phyloP scores from a whole-genome alignment of 805 yeast species.

The Yarrowia deformans region DNA sequence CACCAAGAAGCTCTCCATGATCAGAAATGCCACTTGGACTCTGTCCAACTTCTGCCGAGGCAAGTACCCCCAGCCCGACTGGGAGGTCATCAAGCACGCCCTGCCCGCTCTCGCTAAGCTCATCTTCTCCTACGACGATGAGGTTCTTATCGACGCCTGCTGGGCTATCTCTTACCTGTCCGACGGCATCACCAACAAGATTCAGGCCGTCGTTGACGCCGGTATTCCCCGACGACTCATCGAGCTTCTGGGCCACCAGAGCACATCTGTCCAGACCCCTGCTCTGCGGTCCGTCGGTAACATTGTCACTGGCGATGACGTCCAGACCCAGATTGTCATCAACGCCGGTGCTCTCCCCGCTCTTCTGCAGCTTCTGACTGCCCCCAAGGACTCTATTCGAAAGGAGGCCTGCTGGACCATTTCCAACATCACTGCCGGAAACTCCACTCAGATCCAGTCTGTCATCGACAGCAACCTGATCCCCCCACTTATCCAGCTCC shows the following conservation, averaged over 20 bases:
- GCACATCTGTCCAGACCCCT: slow-evolving; percentile 91
- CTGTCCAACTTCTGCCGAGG: slow-evolving; percentile 96
- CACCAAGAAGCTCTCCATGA: slow-evolving; percentile 79
- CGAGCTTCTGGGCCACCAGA: slow-evolving; percentile 83
- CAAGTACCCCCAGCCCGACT: slow-evolving; percentile 93
- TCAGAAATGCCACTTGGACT: slow-evolving; percentile 98
- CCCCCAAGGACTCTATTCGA: slow-evolving; percentile 89
- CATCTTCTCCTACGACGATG: slow-evolving; percentile 88
- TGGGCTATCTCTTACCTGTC: slow-evolving; percentile 97
- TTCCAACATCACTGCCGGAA: slow-evolving; percentile 98
- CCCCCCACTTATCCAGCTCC: slow-evolving; percentile 84
- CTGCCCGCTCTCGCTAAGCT: slow-evolving; percentile 91
- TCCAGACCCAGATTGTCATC: slow-evolving; percentile 93
- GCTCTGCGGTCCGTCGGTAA: slow-evolving; percentile 97
- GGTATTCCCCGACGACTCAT: slow-evolving; percentile 94
- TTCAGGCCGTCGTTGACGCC: slow-evolving; percentile 96
- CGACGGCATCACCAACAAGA: slow-evolving; percentile 91
- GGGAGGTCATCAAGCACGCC: slow-evolving; percentile 85
- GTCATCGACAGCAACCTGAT: slow-evolving; percentile 93
- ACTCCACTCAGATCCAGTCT: slow-evolving; percentile 92
- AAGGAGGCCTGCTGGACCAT: slow-evolving; percentile 99
- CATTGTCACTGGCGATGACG: slow-evolving; percentile 95
- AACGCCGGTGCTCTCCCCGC: slow-evolving; percentile 92
- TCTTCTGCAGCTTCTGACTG: slow-evolving; percentile 75
- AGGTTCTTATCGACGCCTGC: slow-evolving; percentile 95